Base-by-base conservation (phyloP, 495 filamentous ascomycete genomes). In the Neurospora sp. region DNA sequence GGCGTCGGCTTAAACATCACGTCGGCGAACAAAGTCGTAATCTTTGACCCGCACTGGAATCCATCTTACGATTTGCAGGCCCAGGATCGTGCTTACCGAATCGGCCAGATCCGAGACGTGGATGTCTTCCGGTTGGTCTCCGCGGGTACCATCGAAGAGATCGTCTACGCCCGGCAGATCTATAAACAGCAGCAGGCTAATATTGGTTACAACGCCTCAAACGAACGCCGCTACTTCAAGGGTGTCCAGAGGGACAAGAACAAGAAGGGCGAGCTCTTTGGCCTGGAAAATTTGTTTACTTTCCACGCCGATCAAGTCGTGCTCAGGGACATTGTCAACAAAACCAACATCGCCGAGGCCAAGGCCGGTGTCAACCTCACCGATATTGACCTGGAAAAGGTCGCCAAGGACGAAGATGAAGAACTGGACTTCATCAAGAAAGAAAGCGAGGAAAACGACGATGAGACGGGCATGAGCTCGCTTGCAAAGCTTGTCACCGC, bases 131-230 rank as follows among this genome's bases (percentile, higher is more conserved):
- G 96, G 16, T 88, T 99, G 37, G 89, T 99, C n/a, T 94, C 91
- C 8, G 90, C 91, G 0, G 96, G 96, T 18, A 98, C 96, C 0
- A 94, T 99, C 72, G 96, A 99, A 78, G 96, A 99, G 81, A 97
- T 97, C 74, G 93, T 97, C 41, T 99, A 99, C 77, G 96, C 96
- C 0, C 88, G 96, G 11, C 96, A 99, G 78, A 97, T 99, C 72
- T 99, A 98, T 84, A 99, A 99, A 79, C 96, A 99, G 78, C 96
- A 99, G 77, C 96, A 98, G 79, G 96, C 96, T 3, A 98, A 97
- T 77, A 99, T 99, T 70, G 96, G 93, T 1, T 99, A 99, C 81
- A 97, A 91, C 40, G 96, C 96, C 9, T 94, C 91, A 54, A 91
- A 89, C 39, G 96, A 99, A 80, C 91, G 96, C 2, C 89, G 96